phyloP scores from a whole-genome alignment of 2,329 filamentous ascomycete genomes.

The Ceratocystis variospora region DNA sequence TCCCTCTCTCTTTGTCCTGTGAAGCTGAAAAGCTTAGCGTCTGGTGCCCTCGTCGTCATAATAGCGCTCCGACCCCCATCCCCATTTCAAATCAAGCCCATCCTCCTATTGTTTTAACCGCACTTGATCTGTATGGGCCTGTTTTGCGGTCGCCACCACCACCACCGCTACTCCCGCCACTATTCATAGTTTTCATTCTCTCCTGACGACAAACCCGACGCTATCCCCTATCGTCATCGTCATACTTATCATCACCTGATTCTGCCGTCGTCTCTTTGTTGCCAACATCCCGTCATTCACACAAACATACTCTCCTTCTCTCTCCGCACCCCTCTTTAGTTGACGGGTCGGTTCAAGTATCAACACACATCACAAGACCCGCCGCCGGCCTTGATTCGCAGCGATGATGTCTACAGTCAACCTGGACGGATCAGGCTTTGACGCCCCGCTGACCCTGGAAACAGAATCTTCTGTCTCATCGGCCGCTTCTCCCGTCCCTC shows the following conservation, averaged over 20 bases:
- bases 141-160: not conserved
- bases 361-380: not conserved
- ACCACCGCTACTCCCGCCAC: not conserved
- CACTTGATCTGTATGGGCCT: not conserved
- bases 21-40: not conserved
- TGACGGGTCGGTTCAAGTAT: not conserved
- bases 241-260: not conserved
- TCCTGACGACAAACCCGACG: not conserved
- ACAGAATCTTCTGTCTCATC: constrained; percentile 43
- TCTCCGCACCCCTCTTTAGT: not conserved
- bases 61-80: not conserved
- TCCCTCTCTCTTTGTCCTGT: not conserved
- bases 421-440: constrained; percentile 1
- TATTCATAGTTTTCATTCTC: not conserved
- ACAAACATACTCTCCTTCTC: not conserved
- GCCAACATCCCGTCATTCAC: not conserved
- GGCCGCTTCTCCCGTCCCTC: constrained; percentile 59
- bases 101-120: not conserved
- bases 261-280: not conserved
- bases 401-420: not conserved
- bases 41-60: not conserved
- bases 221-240: not conserved
- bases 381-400: constrained; percentile 1
- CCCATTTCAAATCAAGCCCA: not conserved
- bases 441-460: constrained; percentile 27